phyloP scores from a whole-genome alignment of 345 rosid genomes.

The Passiflora organensis region DNA sequence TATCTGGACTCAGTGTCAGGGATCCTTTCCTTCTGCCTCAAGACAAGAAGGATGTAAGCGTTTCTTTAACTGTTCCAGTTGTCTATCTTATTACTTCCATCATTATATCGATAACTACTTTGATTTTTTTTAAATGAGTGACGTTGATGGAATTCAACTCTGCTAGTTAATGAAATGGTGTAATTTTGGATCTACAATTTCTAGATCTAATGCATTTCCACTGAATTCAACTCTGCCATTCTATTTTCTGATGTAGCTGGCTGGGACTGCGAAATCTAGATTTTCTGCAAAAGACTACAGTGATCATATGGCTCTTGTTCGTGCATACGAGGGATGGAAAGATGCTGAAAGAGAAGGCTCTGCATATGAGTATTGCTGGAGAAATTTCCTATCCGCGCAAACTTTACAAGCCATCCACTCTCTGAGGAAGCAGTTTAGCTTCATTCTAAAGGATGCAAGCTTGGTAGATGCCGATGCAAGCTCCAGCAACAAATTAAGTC shows the following conservation, averaged over 20 bases:
- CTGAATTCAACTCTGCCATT: conserved; percentile 5
- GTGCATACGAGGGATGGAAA: conserved; percentile 99
- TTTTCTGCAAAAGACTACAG: conserved; percentile 98
- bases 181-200: too few relatives aligned
- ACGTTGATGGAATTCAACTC: too few relatives aligned
- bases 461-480: conserved; percentile 57
- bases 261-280: conserved; percentile 91
- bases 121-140: too few relatives aligned
- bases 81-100: too few relatives aligned
- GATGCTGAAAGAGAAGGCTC: conserved; percentile 95
- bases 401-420: conserved; percentile 97
- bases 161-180: background rate
- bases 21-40: conserved; percentile 99
- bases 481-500: conserved; percentile 73
- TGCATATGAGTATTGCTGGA: conserved; percentile 94
- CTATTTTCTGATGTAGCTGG: conserved; percentile 49
- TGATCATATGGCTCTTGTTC: conserved; percentile 98
- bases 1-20: conserved; percentile 92
- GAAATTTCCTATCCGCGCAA: conserved; percentile 90
- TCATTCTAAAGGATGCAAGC: conserved; percentile 81
- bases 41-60: conserved; percentile 90
- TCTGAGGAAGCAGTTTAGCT: conserved; percentile 81
- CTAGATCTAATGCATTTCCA: background rate
- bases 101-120: too few relatives aligned
- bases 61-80: too few relatives aligned